Evolutionary conservation across 345 rosid genomes (phyloP).

Genomic region (Syzygium aqueum): DNA sequence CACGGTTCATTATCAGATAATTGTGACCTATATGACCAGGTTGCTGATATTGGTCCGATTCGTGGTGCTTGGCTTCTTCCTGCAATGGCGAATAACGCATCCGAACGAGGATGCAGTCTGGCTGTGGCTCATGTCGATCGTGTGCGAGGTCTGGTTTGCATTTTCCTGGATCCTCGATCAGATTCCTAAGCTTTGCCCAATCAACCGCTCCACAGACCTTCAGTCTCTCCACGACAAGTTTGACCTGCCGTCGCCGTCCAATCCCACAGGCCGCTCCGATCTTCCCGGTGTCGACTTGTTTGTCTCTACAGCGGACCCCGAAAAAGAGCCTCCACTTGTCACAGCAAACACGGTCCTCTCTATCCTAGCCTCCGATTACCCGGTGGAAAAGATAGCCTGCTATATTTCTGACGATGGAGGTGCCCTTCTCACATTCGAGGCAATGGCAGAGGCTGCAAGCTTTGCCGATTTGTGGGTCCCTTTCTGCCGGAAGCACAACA

Average conservation of each 20-base stretch:
- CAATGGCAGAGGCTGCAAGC: slow-evolving; percentile 97
- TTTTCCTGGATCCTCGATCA: slow-evolving; percentile 96
- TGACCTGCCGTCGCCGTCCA: slow-evolving; percentile 79
- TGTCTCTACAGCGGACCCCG: slow-evolving; percentile 94
- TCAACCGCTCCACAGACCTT: slow-evolving; percentile 80
- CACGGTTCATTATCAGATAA: background rate
- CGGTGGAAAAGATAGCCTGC: slow-evolving; percentile 77
- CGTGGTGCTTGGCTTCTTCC: slow-evolving; percentile 61
- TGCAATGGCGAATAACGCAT: slow-evolving; percentile 68
- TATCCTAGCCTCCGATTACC: slow-evolving; percentile 80
- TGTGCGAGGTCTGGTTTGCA: slow-evolving; percentile 87
- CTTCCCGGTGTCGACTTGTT: slow-evolving; percentile 85
- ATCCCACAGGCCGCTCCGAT: slow-evolving; percentile 86
- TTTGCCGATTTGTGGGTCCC: slow-evolving; percentile 96
- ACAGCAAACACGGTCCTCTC: slow-evolving; percentile 89
- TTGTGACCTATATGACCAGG: slow-evolving; percentile 10
- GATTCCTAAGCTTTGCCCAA: slow-evolving; percentile 70
- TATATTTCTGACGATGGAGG: slow-evolving; percentile 93
- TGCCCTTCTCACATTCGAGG: slow-evolving; percentile 90
- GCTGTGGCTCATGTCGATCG: slow-evolving; percentile 81
- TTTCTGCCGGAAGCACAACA: slow-evolving; percentile 78
- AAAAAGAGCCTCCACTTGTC: slow-evolving; percentile 85
- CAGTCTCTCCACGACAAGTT: slow-evolving; percentile 79
- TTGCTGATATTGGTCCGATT: slow-evolving; percentile 44
- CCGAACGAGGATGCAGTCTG: slow-evolving; percentile 83